Evolutionary conservation across 2,329 filamentous ascomycete genomes (phyloP), one percentile per base, ranked within the genome.

Genomic region (Pezicula radicicola): DNA sequence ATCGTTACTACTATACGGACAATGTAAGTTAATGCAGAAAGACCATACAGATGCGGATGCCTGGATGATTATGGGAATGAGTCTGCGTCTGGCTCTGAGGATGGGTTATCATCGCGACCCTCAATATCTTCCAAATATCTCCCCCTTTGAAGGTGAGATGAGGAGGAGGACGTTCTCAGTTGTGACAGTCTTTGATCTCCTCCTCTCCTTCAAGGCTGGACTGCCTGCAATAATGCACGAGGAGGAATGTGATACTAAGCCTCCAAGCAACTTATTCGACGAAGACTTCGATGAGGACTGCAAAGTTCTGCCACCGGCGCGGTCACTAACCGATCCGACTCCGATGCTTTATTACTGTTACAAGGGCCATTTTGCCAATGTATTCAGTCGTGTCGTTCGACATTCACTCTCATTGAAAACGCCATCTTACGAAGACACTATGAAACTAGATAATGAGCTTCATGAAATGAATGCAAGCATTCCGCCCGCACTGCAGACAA

Each of bases 171-270:
- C 76, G 60, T 81, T 78, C 77, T 75, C 76, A 54, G 68, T 80
- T 56, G 74, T 73, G 6, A 67, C 73, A 35, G 79, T 84, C 60
- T 74, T 85, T 39, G 85, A 88, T 61, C 66, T 84, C 4, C 65
- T 88, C 4, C 81, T 86, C 27, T 80, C 82, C 1, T 87, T 85
- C 61, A 83, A 88, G 62, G 75, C 86, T 56, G 85, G 84, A 2
- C 70, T 88, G 48, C 85, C 85, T 2, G 78, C 78, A 61, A 83
- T 87, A 79, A 75, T 88, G 45, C 76, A 82, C 52, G 75, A 77
- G 25, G 78, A 82, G 35, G 83, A 87, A 55, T 79, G 76, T 44
- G 85, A 88, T 60, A 84, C 81, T 0, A 70, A 75, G 2, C 63
- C 84, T 19, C 84, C 84, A 13, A 73, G 75, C 30, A 87, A 88